Evolutionary conservation across 129 eudicot genomes (phyloP).

Genomic region (Pulicaria dysenterica): DNA sequence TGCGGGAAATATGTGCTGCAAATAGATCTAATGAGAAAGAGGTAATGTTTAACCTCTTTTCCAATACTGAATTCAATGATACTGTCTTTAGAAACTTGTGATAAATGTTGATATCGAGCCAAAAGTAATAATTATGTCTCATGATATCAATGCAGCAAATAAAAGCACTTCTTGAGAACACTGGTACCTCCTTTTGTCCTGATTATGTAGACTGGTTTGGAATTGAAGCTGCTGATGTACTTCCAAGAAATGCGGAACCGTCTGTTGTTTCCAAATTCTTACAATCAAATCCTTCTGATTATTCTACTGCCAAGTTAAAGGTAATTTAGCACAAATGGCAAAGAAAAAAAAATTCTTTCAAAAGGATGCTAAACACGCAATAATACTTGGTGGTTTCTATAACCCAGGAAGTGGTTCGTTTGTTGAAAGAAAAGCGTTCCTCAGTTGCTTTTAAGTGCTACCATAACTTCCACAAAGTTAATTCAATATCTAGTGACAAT

Average conservation of each 20-base stretch:
- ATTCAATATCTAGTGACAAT: constrained; percentile 55
- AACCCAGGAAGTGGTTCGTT: constrained; percentile 79
- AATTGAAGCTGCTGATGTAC: constrained; percentile 47
- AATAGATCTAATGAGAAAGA: constrained; percentile 92
- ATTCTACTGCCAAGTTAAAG: constrained; percentile 74
- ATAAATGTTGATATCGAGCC: constrained; percentile 4
- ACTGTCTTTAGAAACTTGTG: constrained; percentile 7
- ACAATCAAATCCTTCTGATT: constrained; percentile 80
- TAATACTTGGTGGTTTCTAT: constrained; percentile 1
- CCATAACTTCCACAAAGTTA: constrained; percentile 70
- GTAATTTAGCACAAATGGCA: constrained; percentile 31
- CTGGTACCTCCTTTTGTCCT: constrained; percentile 90
- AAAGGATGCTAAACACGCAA: not conserved
- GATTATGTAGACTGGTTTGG: constrained; percentile 86
- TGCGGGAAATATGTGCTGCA: constrained; percentile 90
- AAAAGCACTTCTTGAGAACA: constrained; percentile 79
- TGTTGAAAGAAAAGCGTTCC: constrained; percentile 78
- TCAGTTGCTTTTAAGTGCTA: constrained; percentile 91
- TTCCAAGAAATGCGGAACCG: constrained; percentile 65
- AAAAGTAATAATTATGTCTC: no score
- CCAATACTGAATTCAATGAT: not conserved
- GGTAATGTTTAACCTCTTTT: constrained; percentile 36
- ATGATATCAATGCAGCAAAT: constrained; percentile 67
- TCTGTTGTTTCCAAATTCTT: constrained; percentile 75
- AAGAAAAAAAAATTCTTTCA: not conserved